Evolutionary conservation across 1,284 basidiomycete genomes (phyloP).

Genomic region (Phlebopus sp.): DNA sequence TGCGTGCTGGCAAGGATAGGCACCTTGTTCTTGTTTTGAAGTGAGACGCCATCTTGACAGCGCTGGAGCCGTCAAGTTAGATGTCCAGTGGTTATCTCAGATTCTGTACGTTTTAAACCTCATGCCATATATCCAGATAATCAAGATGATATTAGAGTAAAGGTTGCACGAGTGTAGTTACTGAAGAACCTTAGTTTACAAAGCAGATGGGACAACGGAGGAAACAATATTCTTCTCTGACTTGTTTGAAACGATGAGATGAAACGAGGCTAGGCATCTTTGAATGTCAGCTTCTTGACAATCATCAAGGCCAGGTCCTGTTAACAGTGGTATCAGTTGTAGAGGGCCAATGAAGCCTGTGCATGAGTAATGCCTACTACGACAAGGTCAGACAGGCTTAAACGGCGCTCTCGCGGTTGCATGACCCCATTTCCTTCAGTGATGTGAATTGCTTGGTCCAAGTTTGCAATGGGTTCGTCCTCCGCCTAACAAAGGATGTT

Average conservation of each 20-base stretch:
- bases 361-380: slow-evolving; percentile 17
- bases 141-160: too few species aligned
- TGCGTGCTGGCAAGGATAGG: slow-evolving; percentile 77
- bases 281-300: slow-evolving; percentile 2
- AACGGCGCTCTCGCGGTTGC: slow-evolving; percentile 11
- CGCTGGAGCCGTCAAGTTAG: too few species aligned
- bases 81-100: too few species aligned
- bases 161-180: too few species aligned
- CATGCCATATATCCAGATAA: too few species aligned
- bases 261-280: background rate
- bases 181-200: too few species aligned
- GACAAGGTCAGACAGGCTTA: slow-evolving; percentile 22
- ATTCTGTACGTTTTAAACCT: too few species aligned
- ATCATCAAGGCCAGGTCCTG: slow-evolving; percentile 26
- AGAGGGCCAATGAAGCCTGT: background rate
- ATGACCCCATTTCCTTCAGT: background rate
- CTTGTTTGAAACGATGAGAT: too few species aligned
- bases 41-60: slow-evolving; percentile 7
- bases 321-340: slow-evolving; percentile 5
- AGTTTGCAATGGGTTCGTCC: background rate
- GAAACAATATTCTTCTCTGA: too few species aligned
- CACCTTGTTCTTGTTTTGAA: slow-evolving; percentile 55
- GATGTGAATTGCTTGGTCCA: slow-evolving; percentile 13
- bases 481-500: slow-evolving; percentile 14
- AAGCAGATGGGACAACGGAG: too few species aligned